Conservation (phyloP, 2,329 filamentous ascomycete species). For the Trichoderma aggressivum region DNA sequence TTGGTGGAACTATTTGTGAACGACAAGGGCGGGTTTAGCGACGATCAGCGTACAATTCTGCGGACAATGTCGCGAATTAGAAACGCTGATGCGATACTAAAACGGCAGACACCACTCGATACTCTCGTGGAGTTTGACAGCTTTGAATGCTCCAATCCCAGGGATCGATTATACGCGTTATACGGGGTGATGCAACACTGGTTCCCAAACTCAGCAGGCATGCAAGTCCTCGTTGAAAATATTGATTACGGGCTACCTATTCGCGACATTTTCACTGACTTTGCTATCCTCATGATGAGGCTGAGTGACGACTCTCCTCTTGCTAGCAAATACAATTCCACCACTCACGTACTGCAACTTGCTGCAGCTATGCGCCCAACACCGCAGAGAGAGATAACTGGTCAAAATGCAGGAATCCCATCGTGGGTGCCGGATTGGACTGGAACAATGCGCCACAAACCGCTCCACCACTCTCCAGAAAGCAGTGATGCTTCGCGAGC, state of each 20-base stretch:
- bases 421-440: neutral
- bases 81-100: neutral
- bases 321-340: neutral
- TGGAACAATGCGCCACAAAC: neutral
- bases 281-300: conserved; percentile 2
- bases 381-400: too few species aligned
- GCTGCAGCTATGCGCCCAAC: neutral
- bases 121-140: conserved; percentile 1
- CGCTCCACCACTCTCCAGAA: neutral
- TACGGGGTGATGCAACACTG: conserved; percentile 1
- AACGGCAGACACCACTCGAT: neutral
- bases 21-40: neutral
- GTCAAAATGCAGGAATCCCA: neutral
- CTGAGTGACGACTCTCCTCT: neutral
- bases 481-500: neutral
- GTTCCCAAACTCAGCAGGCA: neutral
- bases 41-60: neutral
- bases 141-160: neutral
- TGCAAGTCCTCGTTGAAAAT: neutral
- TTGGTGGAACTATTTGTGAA: neutral
- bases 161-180: neutral
- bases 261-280: neutral
- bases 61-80: neutral
- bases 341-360: conserved; percentile 2
- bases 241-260: neutral